Percentiles rank a stretch among this genome's conserved stretches.
phyloP scores from a whole-genome alignment of 768 basidiomycete species.

The Tylopilus subfusipes region DNA sequence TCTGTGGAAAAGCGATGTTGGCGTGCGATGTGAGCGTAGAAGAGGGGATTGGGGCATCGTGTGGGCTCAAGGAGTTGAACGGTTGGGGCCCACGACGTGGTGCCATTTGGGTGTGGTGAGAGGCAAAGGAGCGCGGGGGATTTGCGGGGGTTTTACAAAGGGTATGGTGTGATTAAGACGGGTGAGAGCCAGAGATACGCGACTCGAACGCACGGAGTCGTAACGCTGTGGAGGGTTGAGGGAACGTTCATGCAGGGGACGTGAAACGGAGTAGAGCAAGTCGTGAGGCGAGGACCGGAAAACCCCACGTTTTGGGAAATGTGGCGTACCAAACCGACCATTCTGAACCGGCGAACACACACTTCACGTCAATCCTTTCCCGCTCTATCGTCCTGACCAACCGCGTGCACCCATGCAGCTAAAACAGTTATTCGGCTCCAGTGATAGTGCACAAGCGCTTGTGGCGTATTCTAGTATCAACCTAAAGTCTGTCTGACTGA shows the following conservation, averaged over 20 bases:
- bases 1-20: constrained; percentile 37
- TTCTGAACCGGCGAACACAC: not conserved
- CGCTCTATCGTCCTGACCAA: no score
- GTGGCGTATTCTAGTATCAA: no score
- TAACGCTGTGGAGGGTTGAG: not conserved
- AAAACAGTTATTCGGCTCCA: no score
- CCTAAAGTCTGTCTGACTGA: no score
- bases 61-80: constrained; percentile 39
- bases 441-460: no score
- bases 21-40: constrained; percentile 33
- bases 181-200: constrained; percentile 4
- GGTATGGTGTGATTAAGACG: not conserved
- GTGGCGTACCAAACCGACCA: constrained; percentile 24
- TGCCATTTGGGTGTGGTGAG: constrained; percentile 36
- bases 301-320: constrained; percentile 20
- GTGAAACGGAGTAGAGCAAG: constrained; percentile 13
- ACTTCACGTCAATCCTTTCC: not conserved
- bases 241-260: constrained; percentile 17
- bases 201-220: constrained; percentile 12
- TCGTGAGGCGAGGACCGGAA: no score
- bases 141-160: constrained; percentile 7
- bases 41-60: constrained; percentile 25
- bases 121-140: constrained; percentile 12
- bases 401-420: no score
- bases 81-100: constrained; percentile 45